Base-by-base conservation (phyloP, 2,329 filamentous ascomycete species). In the Ceratocystis diversiconidia region DNA sequence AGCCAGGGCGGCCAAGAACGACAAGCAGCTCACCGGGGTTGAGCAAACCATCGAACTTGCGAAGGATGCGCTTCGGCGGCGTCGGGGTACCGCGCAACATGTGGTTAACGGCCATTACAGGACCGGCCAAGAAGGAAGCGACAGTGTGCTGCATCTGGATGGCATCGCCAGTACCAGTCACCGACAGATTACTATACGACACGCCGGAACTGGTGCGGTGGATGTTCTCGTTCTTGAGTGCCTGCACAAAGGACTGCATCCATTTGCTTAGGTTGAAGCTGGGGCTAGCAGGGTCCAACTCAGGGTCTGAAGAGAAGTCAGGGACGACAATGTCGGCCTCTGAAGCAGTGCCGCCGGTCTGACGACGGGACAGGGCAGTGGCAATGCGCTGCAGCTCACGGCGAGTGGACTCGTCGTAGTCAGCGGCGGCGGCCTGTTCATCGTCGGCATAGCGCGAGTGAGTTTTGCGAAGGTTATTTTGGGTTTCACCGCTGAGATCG, bases 111-210 rank as follows among this genome's bases (percentile, higher is more conserved):
- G 82, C 71, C 1, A 83, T 78, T 25, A 88, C 74, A 0, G 85
- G 87, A 0, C 81, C 77, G 67, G 81, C 73, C 25, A 88, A 72
- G 6, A 83, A 74, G 1, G 84, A 84, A 1, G 77, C 79, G 2
- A 90, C 84, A 1, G 83, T 89, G 65, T 84, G 78, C 71, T 91
- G 88, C 1, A 89, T 76, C 69, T 89, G 85, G 28, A 90, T 72
- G 0, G 85, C 85, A 1, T 81, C 79, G 0, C 86, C 87, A 0
- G 84, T 85, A 0, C 87, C 87, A 5, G 79, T 85, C 0, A 90
- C 84, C 65, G 81, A 82, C 43, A 90, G 78, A 63, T 87, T 79
- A 67, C 82, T 82, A 75, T 84, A 89, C 0, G 81, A 80, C 5
- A 89, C 77, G 2, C 85, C 85, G 0, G 85, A 80, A 5, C 76